phyloP scores from a whole-genome alignment of 148 eudicot genomes.

The Vaccinium corymbosum region DNA sequence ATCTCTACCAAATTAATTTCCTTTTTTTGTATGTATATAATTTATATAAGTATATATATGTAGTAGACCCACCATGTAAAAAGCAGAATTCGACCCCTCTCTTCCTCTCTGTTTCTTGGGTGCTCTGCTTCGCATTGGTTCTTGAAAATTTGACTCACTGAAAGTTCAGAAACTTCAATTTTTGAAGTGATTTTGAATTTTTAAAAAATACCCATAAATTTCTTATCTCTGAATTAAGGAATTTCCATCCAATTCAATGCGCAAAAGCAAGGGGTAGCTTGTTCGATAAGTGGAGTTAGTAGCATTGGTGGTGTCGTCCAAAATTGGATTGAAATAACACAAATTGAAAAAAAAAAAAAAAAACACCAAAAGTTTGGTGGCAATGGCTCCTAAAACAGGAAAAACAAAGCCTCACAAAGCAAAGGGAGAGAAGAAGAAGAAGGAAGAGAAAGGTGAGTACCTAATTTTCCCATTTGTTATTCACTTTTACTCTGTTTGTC shows the following conservation, averaged over 20 bases:
- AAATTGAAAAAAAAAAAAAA: background rate
- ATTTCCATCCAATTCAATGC: background rate
- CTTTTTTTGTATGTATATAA: background rate
- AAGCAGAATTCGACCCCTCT: background rate
- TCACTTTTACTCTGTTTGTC: background rate
- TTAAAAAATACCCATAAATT: background rate
- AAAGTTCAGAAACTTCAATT: background rate
- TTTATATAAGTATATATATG: background rate
- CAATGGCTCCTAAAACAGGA: constrained; percentile 88
- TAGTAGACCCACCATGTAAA: background rate
- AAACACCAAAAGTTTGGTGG: background rate
- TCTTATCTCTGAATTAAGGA: background rate
- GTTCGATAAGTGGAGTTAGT: background rate
- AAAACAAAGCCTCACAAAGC: constrained; percentile 78
- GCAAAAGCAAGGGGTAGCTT: background rate
- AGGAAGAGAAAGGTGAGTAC: constrained; percentile 81
- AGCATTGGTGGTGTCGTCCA: constrained; percentile 8
- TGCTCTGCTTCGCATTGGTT: background rate
- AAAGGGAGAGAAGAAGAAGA: constrained; percentile 96
- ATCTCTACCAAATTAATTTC: background rate
- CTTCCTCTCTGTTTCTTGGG: background rate
- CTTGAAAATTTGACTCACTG: background rate
- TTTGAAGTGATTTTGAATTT: background rate
- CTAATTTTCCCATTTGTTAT: background rate
- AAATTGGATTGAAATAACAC: background rate